Conservation (phyloP, 2,329 filamentous ascomycete species). For the Verticillium isaacii region DNA sequence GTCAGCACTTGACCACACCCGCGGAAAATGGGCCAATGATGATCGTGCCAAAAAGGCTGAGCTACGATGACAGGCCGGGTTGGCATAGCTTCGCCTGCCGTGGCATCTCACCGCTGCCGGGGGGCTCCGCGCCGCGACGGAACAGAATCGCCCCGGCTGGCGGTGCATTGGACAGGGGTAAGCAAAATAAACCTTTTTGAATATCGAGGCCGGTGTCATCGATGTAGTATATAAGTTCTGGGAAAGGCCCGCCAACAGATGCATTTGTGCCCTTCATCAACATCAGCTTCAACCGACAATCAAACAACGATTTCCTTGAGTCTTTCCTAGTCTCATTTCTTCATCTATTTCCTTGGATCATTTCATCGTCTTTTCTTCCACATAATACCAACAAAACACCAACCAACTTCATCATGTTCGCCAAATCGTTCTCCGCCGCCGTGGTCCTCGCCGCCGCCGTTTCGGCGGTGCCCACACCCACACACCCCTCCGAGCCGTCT, state of each 20-base stretch:
- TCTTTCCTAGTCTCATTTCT: conserved; percentile 3
- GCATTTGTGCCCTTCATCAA: background rate
- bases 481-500: conserved; percentile 19
- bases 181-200: background rate
- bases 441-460: conserved; percentile 19
- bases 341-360: conserved; percentile 2
- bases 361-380: background rate
- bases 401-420: conserved; percentile 22
- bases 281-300: background rate
- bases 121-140: background rate
- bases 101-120: background rate
- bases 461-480: conserved; percentile 24
- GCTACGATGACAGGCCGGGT: background rate
- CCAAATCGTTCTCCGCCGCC: conserved; percentile 20
- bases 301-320: conserved; percentile 1
- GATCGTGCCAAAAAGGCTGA: background rate
- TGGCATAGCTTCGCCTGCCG: background rate
- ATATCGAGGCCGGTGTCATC: background rate
- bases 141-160: conserved; percentile 7
- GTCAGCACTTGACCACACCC: background rate
- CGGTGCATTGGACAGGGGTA: background rate
- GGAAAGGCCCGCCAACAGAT: background rate
- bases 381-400: background rate
- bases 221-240: background rate
- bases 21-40: background rate